These are phyloP conservation scores for Lithospermum erythrorhizon DNA, from an alignment of 257 asterid species.

Conservation along the genomic window DNA sequence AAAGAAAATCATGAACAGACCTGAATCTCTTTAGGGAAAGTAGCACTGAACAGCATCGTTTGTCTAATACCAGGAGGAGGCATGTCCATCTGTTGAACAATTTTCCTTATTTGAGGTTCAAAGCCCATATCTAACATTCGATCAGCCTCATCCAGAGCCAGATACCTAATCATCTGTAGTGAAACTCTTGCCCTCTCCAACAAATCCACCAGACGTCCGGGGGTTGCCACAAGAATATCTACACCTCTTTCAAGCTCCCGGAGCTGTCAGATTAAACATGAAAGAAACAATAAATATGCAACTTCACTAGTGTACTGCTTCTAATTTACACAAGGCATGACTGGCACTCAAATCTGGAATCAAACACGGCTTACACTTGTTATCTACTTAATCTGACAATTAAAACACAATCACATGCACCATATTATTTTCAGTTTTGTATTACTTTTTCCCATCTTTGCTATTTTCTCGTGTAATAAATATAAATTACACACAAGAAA, in stretches of 20 bases:
- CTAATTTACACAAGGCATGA: too few species aligned
- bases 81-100: constrained; percentile 97
- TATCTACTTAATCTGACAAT: too few species aligned
- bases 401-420: too few species aligned
- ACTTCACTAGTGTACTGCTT: not conserved
- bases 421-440: too few species aligned
- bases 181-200: constrained; percentile 95
- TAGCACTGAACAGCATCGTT: constrained; percentile 93
- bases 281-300: not conserved
- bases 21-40: constrained; percentile 97
- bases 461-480: not conserved
- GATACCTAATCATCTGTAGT: constrained; percentile 63
- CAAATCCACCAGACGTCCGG: constrained; percentile 89
- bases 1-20: constrained; percentile 27
- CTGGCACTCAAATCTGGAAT: too few species aligned
- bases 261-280: constrained; percentile 33
- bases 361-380: too few species aligned
- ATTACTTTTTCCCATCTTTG: too few species aligned
- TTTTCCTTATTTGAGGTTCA: constrained; percentile 96
- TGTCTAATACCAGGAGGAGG: constrained; percentile 87
- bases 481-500: not conserved
- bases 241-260: constrained; percentile 94
- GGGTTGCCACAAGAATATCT: constrained; percentile 92
- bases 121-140: constrained; percentile 99
- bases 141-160: constrained; percentile 96